Base-by-base conservation (phyloP, 2,329 filamentous ascomycete species). In the Epicoccum sorghinum region DNA sequence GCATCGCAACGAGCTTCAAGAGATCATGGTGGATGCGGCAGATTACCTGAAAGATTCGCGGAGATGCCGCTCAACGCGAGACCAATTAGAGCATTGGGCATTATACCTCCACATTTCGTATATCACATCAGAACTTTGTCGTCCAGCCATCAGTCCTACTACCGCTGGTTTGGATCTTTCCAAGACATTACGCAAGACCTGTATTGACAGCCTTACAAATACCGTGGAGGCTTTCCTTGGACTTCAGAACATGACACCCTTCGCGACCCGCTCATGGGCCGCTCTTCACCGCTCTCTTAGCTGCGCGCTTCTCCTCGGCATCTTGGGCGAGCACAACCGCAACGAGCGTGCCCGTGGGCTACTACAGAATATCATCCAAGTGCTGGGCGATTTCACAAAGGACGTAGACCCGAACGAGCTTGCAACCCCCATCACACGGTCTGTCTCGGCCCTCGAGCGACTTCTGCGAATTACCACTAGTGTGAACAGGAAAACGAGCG, bases 71-170 rank as follows among this genome's bases (percentile, higher is more conserved):
- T 77, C 78, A 0, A 76, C 78, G 58, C 71, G 75, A 38, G 80
- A 87, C 58, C 83, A 85, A 57, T 71, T 87, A 2, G 82, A 87
- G 66, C 81, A 85, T 56, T 83, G 85, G 70, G 83, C 82, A 0
- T 67, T 87, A 4, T 85, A 86, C 62, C 72, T 87, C 4, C 85
- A 87, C 65, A 82, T 82, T 18, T 86, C 83, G 7, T 87, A 87
- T 68, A 81, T 86, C 54, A 81, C 81, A 22, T 86, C 84, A 4
- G 85, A 87, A 70, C 80, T 87, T 29, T 86, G 83, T 65, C 80
- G 85, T 29, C 83, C 84, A 30, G 82, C 84, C 23, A 79, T 87
- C 63, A 86, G 83, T 62, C 78, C 81, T 8, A 74, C 77, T 38
- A 76, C 75, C 7, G 78, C 80, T 35, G 69, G 71, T 13, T 65